Evolutionary conservation across 768 basidiomycete genomes (phyloP).

Genomic region (Lactarius indigo): DNA sequence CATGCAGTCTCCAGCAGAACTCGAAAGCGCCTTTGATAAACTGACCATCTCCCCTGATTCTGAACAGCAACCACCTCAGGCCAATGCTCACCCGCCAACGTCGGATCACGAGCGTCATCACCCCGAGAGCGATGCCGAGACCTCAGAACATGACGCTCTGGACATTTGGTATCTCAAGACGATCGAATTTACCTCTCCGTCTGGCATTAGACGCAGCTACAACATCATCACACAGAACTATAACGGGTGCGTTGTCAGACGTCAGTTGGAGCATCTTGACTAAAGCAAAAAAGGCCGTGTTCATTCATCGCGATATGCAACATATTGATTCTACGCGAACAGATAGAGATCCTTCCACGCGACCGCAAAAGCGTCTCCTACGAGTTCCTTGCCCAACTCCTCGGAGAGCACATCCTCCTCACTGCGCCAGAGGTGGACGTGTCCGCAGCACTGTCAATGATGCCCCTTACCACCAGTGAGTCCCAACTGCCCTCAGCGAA

Average conservation of each 20-base stretch:
- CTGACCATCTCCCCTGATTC: neutral
- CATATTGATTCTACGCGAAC: constrained; percentile 80
- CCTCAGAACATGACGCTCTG: neutral
- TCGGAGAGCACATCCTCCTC: constrained; percentile 76
- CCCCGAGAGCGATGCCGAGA: neutral
- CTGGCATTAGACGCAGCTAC: constrained; percentile 31
- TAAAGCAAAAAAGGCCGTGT: constrained; percentile 61
- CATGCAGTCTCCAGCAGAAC: constrained; percentile 3
- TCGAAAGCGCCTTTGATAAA: neutral
- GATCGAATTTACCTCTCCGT: constrained; percentile 46
- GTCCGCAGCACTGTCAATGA: constrained; percentile 66
- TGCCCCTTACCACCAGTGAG: constrained; percentile 55
- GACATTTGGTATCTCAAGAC: constrained; percentile 80
- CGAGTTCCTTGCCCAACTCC: constrained; percentile 75
- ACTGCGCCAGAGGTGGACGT: constrained; percentile 58
- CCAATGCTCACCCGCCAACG: neutral
- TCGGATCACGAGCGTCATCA: neutral
- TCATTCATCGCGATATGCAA: constrained; percentile 93
- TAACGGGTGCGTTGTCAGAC: constrained; percentile 61
- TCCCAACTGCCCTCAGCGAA: constrained; percentile 10
- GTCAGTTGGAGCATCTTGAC: constrained; percentile 1
- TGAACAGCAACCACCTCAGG: neutral
- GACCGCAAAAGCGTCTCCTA: constrained; percentile 74
- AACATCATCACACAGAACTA: constrained; percentile 81
- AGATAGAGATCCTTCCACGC: constrained; percentile 67